phyloP scores from a whole-genome alignment of 805 yeast species.

The Candida sakaeoensis region DNA sequence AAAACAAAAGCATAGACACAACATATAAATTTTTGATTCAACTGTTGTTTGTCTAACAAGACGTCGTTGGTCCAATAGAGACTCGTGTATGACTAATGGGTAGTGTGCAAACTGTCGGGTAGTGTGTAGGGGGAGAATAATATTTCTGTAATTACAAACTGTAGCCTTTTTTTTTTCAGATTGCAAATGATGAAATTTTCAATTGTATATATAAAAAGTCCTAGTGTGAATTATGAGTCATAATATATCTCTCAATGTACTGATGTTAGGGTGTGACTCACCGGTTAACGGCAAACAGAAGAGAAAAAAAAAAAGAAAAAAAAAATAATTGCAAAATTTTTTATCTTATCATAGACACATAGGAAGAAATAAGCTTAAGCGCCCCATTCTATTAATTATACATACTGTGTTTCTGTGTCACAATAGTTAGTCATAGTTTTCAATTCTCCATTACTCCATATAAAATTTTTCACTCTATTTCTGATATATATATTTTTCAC shows the following conservation, averaged over 20 bases:
- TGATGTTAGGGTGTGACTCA: constrained; percentile 3
- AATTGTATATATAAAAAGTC: constrained; percentile 6
- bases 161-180: too few species aligned
- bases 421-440: constrained; percentile 2
- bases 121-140: too few species aligned
- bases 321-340: neutral
- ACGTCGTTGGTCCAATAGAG: too few species aligned
- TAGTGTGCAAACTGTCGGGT: too few species aligned
- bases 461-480: neutral
- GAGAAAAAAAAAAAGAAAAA: neutral
- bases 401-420: neutral
- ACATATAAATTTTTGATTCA: too few species aligned
- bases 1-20: too few species aligned
- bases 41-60: too few species aligned
- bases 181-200: neutral
- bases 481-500: neutral
- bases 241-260: neutral
- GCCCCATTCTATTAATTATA: neutral
- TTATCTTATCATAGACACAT: neutral
- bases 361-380: neutral
- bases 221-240: constrained; percentile 6
- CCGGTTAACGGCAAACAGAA: constrained; percentile 4
- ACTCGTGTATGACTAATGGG: too few species aligned
- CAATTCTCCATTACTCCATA: constrained; percentile 1
- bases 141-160: neutral